phyloP scores from a whole-genome alignment of 345 rosid species.

The Syzygium aromaticum region DNA sequence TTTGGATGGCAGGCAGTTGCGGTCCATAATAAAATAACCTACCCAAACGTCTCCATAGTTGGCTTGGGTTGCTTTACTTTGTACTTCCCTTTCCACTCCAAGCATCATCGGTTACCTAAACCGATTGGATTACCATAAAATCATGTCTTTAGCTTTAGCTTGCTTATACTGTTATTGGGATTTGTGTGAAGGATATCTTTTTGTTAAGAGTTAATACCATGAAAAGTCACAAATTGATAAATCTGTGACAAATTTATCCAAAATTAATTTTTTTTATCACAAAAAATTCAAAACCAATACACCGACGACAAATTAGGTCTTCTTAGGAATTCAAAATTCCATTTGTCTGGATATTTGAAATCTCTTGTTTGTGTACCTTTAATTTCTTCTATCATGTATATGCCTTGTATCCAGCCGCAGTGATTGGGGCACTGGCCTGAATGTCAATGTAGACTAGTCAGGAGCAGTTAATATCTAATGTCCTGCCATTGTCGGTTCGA shows the following conservation, averaged over 20 bases:
- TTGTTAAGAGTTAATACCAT: background rate
- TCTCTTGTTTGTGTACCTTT: background rate
- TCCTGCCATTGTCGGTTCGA: conserved; percentile 82
- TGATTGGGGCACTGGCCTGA: conserved; percentile 3
- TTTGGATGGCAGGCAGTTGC: background rate
- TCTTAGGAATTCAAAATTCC: background rate
- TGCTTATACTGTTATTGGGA: background rate
- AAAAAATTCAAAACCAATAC: too few species aligned
- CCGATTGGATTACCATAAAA: background rate
- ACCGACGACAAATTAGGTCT: background rate
- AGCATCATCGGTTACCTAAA: background rate
- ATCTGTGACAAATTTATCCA: too few species aligned
- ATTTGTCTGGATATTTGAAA: background rate
- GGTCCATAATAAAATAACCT: background rate
- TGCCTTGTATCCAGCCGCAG: background rate
- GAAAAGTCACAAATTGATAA: too few species aligned
- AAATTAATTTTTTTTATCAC: too few species aligned
- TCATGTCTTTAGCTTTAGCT: background rate
- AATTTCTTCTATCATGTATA: background rate
- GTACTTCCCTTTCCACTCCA: background rate
- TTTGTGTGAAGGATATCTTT: background rate
- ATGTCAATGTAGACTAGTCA: conserved; percentile 48
- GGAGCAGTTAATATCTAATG: conserved; percentile 56
- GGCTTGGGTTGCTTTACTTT: background rate
- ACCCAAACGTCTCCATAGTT: background rate